Evolutionary conservation across 1,139 yeast genomes (phyloP).

Genomic region (Pichia sp.): DNA sequence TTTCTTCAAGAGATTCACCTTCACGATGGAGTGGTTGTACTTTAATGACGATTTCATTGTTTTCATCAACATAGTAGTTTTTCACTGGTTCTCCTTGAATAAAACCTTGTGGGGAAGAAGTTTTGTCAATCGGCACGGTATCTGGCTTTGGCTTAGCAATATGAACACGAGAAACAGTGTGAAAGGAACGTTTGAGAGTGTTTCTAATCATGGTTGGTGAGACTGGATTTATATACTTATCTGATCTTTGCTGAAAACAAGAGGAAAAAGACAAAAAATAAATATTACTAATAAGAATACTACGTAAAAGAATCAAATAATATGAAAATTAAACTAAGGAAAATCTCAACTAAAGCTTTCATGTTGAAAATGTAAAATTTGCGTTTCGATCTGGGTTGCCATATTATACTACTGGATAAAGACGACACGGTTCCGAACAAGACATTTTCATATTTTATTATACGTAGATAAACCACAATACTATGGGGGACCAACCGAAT

Average conservation of each 20-base stretch:
- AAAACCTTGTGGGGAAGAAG: conserved; percentile 15
- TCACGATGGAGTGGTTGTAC: conserved; percentile 71
- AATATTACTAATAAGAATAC: too few species aligned
- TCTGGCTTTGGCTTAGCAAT: conserved; percentile 14
- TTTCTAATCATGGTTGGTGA: conserved; percentile 6
- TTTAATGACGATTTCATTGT: conserved; percentile 39
- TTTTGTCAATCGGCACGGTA: conserved; percentile 11
- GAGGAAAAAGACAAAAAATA: too few species aligned
- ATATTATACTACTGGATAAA: background rate
- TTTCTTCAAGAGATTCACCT: conserved; percentile 68
- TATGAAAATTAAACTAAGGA: too few species aligned
- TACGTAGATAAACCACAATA: background rate
- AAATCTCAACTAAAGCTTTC: too few species aligned
- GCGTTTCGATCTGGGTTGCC: too few species aligned
- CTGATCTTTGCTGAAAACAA: too few species aligned
- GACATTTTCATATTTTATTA: too few species aligned
- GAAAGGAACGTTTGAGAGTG: conserved; percentile 3
- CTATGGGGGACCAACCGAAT: background rate
- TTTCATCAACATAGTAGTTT: conserved; percentile 21
- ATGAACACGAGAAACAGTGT: background rate
- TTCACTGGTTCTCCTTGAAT: conserved; percentile 20
- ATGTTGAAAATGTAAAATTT: too few species aligned
- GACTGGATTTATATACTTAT: too few species aligned
- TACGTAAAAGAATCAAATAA: too few species aligned
- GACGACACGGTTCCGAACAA: background rate